Percentiles rank a stretch among this genome's conserved stretches.
phyloP scores from a whole-genome alignment of 306 rosid species.

The Quercus engelmannii region DNA sequence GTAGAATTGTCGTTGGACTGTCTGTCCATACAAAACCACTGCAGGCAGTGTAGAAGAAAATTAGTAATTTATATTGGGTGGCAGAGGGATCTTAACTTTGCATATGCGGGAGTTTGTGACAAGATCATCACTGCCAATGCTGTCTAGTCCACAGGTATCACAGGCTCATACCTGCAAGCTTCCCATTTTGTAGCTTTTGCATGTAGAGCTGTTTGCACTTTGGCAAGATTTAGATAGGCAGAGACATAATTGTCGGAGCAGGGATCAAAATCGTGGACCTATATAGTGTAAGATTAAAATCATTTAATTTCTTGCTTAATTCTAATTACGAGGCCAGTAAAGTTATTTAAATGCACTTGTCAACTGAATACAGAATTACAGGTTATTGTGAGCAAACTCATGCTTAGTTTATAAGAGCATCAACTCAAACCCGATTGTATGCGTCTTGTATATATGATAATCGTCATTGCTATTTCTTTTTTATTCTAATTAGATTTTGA shows the following conservation, averaged over 20 bases:
- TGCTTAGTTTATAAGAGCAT: too few relatives aligned
- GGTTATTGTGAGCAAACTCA: neutral
- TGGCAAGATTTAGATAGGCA: conserved; percentile 41
- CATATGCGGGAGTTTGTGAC: too few relatives aligned
- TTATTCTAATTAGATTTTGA: neutral
- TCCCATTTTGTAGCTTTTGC: conserved; percentile 40
- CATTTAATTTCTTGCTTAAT: neutral
- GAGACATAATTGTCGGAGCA: conserved; percentile 40
- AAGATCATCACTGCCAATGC: too few relatives aligned
- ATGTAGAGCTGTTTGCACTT: conserved; percentile 58
- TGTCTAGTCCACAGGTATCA: too few relatives aligned
- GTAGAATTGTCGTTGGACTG: conserved; percentile 20
- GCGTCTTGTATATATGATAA: too few relatives aligned
- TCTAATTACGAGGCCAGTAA: too few relatives aligned
- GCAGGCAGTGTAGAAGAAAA: too few relatives aligned
- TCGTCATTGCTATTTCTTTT: too few relatives aligned
- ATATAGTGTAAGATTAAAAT: neutral
- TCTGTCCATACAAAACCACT: neutral
- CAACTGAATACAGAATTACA: neutral
- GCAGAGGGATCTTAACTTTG: neutral
- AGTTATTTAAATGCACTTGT: too few relatives aligned
- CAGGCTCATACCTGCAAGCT: conserved; percentile 37
- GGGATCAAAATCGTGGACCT: conserved; percentile 46
- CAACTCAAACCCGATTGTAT: too few relatives aligned
- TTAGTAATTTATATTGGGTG: too few relatives aligned